phyloP scores from a whole-genome alignment of 108 stramenopile species.

The Nannochloropsis oceanica region DNA sequence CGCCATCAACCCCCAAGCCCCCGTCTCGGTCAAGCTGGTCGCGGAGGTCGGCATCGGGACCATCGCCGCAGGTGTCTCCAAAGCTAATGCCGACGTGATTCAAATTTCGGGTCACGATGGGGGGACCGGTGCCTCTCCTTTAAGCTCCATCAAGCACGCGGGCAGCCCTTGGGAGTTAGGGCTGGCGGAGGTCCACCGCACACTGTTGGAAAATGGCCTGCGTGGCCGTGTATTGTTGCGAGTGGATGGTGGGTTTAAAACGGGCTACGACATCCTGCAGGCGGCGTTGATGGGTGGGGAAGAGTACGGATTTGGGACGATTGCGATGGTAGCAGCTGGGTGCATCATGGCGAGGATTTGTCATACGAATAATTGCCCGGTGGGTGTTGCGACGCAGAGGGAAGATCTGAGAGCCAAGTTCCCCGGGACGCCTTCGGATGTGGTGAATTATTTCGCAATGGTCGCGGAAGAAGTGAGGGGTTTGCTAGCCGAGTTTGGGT shows the following conservation, averaged over 20 bases:
- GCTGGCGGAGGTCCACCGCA: conserved; percentile 27
- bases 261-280: conserved; percentile 34
- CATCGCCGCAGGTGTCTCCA: conserved; percentile 33
- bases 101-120: conserved; percentile 38
- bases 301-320: conserved; percentile 38
- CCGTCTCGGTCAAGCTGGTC: conserved; percentile 93
- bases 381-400: conserved; percentile 30
- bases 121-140: conserved; percentile 35
- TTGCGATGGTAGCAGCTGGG: conserved; percentile 35
- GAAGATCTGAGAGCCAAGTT: conserved; percentile 29
- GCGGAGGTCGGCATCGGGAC: conserved; percentile 77
- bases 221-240: conserved; percentile 24
- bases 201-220: conserved; percentile 22
- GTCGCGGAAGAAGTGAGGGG: conserved; percentile 32
- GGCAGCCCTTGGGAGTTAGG: conserved; percentile 38
- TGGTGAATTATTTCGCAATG: conserved; percentile 32
- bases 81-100: conserved; percentile 37
- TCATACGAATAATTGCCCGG: conserved; percentile 39
- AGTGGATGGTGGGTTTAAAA: conserved; percentile 34
- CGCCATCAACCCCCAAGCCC: conserved; percentile 34
- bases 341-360: conserved; percentile 41
- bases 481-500: conserved; percentile 18
- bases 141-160: conserved; percentile 34
- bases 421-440: conserved; percentile 29
- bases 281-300: conserved; percentile 36